Evolutionary conservation across 805 yeast genomes (phyloP).

Genomic region (Candida succiphila): DNA sequence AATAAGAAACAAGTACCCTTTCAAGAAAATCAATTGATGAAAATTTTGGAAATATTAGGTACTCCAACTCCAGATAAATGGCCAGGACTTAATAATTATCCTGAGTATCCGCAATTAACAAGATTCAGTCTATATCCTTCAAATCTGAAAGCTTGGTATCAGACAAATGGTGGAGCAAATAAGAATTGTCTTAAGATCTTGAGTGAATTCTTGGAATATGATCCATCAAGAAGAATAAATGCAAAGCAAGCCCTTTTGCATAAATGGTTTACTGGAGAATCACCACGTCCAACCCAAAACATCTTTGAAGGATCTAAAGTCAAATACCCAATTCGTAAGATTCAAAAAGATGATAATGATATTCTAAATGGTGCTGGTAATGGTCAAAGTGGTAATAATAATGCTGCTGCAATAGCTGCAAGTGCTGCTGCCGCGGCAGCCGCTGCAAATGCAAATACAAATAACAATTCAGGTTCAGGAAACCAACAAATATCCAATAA

Average conservation of each 20-base stretch:
- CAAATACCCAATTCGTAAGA: slow-evolving; percentile 79
- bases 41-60: slow-evolving; percentile 88
- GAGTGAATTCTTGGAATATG: slow-evolving; percentile 61
- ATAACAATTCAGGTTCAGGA: background rate
- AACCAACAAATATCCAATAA: background rate
- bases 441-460: background rate
- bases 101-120: slow-evolving; percentile 66
- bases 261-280: slow-evolving; percentile 59
- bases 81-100: slow-evolving; percentile 72
- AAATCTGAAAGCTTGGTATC: slow-evolving; percentile 78
- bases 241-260: slow-evolving; percentile 72
- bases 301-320: slow-evolving; percentile 70
- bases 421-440: slow-evolving; percentile 1
- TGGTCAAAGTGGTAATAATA: slow-evolving; percentile 4
- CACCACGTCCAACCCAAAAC: slow-evolving; percentile 58
- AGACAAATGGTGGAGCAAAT: slow-evolving; percentile 67
- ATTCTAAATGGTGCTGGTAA: slow-evolving; percentile 31
- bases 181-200: slow-evolving; percentile 59
- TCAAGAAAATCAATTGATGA: slow-evolving; percentile 85
- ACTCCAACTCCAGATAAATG: slow-evolving; percentile 73
- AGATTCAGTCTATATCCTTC: slow-evolving; percentile 53
- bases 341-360: slow-evolving; percentile 81
- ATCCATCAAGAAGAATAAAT: slow-evolving; percentile 71
- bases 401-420: background rate
- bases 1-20: slow-evolving; percentile 89